Evolutionary conservation across 1,284 basidiomycete species (phyloP).

Genomic region (Trametes pubescens): DNA sequence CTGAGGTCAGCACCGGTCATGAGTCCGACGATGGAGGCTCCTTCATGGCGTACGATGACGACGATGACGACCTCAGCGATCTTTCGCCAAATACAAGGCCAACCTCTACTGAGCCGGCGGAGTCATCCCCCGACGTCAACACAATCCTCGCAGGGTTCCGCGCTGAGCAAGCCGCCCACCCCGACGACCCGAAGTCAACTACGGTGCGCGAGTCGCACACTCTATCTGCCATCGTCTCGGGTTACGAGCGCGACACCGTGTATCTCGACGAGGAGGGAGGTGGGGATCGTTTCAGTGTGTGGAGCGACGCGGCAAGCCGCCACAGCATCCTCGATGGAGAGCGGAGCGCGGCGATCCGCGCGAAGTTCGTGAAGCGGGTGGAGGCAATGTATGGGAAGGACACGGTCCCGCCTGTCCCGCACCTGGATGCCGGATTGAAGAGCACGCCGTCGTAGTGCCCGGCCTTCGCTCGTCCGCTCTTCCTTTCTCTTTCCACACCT

Average conservation of each 20-base stretch:
- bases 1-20: conserved; percentile 19
- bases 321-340: conserved; percentile 62
- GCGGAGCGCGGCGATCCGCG: conserved; percentile 57
- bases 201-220: conserved; percentile 25
- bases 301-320: conserved; percentile 53
- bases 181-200: conserved; percentile 5
- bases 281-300: conserved; percentile 53
- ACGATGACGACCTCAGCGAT: conserved; percentile 25
- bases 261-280: conserved; percentile 40
- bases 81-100: conserved; percentile 28
- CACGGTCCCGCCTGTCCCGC: conserved; percentile 56
- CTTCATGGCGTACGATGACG: conserved; percentile 35
- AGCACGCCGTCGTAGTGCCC: conserved; percentile 4
- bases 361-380: conserved; percentile 57
- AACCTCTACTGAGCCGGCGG: conserved; percentile 24
- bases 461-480: not conserved
- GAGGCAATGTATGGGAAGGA: conserved; percentile 57
- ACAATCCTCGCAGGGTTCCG: conserved; percentile 33
- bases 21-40: conserved; percentile 35
- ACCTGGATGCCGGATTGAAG: conserved; percentile 39
- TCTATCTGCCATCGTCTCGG: conserved; percentile 29
- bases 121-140: conserved; percentile 33
- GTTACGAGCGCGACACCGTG: conserved; percentile 30
- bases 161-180: conserved; percentile 21
- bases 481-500: not conserved